Percentiles rank a stretch among this genome's conserved stretches.
Conservation (phyloP, 2,329 filamentous ascomycete species). For the Helminthosporium solani region DNA sequence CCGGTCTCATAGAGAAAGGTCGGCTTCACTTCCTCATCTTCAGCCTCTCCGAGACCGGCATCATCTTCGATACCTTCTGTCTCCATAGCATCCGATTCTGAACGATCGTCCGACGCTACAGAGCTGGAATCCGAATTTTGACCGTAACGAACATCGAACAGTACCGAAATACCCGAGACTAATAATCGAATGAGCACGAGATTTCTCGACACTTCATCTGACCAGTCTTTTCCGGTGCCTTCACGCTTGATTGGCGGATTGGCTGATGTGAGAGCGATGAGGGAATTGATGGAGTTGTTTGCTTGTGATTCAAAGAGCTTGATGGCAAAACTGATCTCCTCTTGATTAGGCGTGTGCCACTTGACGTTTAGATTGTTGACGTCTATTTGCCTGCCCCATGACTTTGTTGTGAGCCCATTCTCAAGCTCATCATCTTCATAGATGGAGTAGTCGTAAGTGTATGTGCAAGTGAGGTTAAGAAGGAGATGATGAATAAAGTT, state of each 20-base stretch:
- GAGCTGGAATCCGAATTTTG: conserved; percentile 33
- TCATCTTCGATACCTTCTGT: conserved; percentile 51
- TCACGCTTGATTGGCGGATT: conserved; percentile 82
- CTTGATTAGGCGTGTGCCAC: conserved; percentile 82
- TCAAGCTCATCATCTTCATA: conserved; percentile 77
- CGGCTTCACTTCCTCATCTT: conserved; percentile 80
- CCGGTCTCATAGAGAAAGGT: conserved; percentile 88
- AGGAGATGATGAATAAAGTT: conserved; percentile 97
- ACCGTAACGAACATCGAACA: conserved; percentile 72
- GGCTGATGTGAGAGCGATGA: conserved; percentile 78
- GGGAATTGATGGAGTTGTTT: conserved; percentile 69
- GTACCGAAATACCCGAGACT: conserved; percentile 81
- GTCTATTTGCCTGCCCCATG: conserved; percentile 81
- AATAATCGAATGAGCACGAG: conserved; percentile 86
- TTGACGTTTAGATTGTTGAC: conserved; percentile 77
- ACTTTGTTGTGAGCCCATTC: conserved; percentile 69
- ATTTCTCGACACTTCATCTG: conserved; percentile 89
- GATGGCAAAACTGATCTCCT: conserved; percentile 85
- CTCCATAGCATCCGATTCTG: conserved; percentile 44
- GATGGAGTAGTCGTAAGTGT: conserved; percentile 83
- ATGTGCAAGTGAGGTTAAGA: conserved; percentile 91
- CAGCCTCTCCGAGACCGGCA: conserved; percentile 62
- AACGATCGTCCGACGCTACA: conserved; percentile 54
- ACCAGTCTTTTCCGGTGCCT: conserved; percentile 98
- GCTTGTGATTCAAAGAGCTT: conserved; percentile 86